These are phyloP conservation scores for Bipolaris bicolor DNA, from an alignment of 2,329 filamentous ascomycete species.

Conservation along the genomic window DNA sequence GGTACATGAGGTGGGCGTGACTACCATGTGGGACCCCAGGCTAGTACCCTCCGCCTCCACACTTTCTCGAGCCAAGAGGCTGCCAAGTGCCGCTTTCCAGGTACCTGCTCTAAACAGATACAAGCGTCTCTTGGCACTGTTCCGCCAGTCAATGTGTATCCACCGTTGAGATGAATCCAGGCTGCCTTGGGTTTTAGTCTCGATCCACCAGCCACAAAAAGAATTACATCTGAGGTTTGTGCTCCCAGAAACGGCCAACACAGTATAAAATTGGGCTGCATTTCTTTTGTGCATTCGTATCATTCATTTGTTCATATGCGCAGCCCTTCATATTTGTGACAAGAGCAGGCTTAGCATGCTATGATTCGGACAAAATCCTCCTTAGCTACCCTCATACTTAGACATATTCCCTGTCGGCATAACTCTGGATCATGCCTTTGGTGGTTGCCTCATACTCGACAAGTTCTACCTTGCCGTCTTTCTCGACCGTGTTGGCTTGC, in stretches of 20 bases:
- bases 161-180: not conserved
- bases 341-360: too few relatives aligned
- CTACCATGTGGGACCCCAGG: not conserved
- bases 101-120: not conserved
- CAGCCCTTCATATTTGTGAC: not conserved
- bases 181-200: not conserved
- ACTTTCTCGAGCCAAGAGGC: not conserved
- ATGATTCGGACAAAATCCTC: not conserved
- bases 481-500: constrained; percentile 83
- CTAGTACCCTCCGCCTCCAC: constrained; percentile 7
- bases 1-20: constrained; percentile 1
- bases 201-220: not conserved
- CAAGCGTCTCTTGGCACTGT: constrained; percentile 5
- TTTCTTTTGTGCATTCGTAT: not conserved
- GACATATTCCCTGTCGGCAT: constrained; percentile 46
- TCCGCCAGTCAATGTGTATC: not conserved
- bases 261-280: not conserved
- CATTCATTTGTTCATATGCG: not conserved
- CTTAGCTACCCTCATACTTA: constrained; percentile 10
- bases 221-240: not conserved
- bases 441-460: constrained; percentile 85
- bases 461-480: constrained; percentile 62
- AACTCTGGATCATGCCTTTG: constrained; percentile 68
- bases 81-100: constrained; percentile 6
- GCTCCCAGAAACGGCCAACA: not conserved